Percentiles rank a stretch among this genome's conserved stretches.
phyloP scores from a whole-genome alignment of 2,329 filamentous ascomycete genomes.

The Venturia asperata region DNA sequence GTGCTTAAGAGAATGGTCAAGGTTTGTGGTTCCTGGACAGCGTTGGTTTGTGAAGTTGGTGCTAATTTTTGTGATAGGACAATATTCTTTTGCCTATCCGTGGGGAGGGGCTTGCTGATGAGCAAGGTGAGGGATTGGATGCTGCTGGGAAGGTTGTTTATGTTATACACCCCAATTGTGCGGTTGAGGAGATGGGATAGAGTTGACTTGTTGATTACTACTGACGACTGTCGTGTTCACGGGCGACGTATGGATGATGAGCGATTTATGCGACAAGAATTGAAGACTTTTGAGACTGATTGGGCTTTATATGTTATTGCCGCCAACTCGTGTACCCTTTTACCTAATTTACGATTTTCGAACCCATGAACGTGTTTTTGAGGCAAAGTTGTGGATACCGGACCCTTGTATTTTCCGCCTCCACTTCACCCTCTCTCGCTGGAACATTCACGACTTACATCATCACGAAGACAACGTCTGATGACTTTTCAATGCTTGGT shows the following conservation, averaged over 20 bases:
- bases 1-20: constrained; percentile 95
- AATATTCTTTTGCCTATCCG: constrained; percentile 55
- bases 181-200: constrained; percentile 54
- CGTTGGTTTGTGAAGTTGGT: constrained; percentile 10
- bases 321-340: not conserved
- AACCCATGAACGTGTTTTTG: not conserved
- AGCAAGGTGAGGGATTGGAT: constrained; percentile 53
- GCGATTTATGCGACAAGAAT: not conserved
- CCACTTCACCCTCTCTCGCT: not conserved
- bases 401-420: not conserved
- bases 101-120: constrained; percentile 82
- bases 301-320: no score
- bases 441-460: no score
- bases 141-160: constrained; percentile 59
- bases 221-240: not conserved
- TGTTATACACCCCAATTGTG: constrained; percentile 90
- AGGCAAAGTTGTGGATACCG: not conserved
- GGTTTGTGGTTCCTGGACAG: constrained; percentile 47
- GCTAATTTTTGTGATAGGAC: constrained; percentile 38
- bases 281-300: not conserved
- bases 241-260: not conserved
- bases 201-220: not conserved
- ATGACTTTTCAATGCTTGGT: no score
- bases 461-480: no score
- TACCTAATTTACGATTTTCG: not conserved